Base-by-base conservation (phyloP, 2,329 filamentous ascomycete species). In the Fusarium sp. region DNA sequence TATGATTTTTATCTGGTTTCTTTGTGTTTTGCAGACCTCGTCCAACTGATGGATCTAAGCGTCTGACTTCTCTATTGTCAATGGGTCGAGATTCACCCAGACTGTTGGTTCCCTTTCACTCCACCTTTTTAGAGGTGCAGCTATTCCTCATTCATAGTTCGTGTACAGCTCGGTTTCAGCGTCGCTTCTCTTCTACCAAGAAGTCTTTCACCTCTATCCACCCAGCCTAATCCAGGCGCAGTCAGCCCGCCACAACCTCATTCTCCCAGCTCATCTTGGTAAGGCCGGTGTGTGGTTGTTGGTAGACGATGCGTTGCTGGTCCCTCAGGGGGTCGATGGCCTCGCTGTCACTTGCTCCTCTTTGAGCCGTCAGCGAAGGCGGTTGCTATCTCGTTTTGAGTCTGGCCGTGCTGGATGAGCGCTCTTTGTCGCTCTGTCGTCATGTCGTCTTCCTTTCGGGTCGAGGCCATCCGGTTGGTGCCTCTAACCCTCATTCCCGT, bases 401-500 rank as follows among this genome's bases (percentile, higher is more conserved):
- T 43, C 23, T 58, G 65, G 48, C 37, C 28, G 31, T 58, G 64
- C 35, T 52, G 57, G 55, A 44, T 57, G 46, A 48, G 46, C 54
- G 56, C 63, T 39, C 58, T 39, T 58, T 35, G 46, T 61, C 57
- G 59, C 62, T 60, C 38, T 53, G 46, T 66, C 50, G 52, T 70
- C 31, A 68, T 57, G 39, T 64, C 57, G 44, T 68, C 54, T 69
- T 53, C 33, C 49, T 53, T 70, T 53, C 33, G 49, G 63, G 42
- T 71, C 41, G 68, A 67, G 65, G 65, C 63, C 61, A 55, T 57
- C 23, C 42, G 44, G 41, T 59, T 69, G 44, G 41, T 59, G 66
- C 52, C 65, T 54, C 50, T 71, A 64, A 49, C 65, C 56, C 50
- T 59, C 52, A 43, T 54, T 53, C 60, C 46, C 42, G 21, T 28